phyloP scores from a whole-genome alignment of 179 eudicot species.

The Spinacia oleracea region DNA sequence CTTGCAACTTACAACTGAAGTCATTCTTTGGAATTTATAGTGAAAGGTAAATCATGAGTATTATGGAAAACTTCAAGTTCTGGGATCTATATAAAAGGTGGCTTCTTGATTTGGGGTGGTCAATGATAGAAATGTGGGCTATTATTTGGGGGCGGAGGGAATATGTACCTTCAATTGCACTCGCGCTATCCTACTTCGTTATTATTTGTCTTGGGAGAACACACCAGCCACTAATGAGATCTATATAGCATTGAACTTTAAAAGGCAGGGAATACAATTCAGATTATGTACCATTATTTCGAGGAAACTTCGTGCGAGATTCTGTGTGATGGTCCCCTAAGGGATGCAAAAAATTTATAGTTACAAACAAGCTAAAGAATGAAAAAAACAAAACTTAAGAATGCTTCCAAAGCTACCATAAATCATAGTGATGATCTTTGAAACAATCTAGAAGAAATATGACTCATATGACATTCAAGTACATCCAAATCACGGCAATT shows the following conservation, averaged over 20 bases:
- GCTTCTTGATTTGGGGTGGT: neutral
- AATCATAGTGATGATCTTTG: neutral
- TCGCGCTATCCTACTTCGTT: neutral
- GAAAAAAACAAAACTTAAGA: neutral
- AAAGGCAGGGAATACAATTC: neutral
- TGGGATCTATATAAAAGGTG: neutral
- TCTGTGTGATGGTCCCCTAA: neutral
- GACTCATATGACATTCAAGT: neutral
- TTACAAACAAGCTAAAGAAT: neutral
- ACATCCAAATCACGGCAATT: conserved; percentile 10
- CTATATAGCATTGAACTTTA: too few species aligned
- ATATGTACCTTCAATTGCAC: neutral
- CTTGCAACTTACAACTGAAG: neutral
- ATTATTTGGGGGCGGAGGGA: neutral
- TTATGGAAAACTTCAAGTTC: neutral
- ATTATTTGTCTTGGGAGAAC: neutral
- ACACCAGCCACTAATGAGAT: neutral
- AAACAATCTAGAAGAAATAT: neutral
- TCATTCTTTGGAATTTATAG: neutral
- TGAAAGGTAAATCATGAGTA: neutral
- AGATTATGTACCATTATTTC: neutral
- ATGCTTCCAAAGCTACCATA: neutral
- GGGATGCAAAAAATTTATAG: neutral
- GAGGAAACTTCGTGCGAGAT: neutral
- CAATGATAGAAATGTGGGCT: neutral